Conservation (phyloP, 768 basidiomycete species). For the Leccinum barrowsii region DNA sequence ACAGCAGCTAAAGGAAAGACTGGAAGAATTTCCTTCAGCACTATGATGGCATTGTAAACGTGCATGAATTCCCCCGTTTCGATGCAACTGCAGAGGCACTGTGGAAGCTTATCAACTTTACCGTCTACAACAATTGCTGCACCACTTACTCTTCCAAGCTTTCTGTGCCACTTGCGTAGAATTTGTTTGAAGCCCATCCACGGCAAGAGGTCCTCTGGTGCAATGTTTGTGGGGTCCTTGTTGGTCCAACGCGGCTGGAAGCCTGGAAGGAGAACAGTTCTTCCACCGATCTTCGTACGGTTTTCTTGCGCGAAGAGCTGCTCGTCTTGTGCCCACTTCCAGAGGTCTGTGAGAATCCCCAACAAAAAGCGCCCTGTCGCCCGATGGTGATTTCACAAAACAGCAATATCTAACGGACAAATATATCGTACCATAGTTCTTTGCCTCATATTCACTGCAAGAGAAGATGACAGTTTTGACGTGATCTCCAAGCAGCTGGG, state of each 20-base stretch:
- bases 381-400: background rate
- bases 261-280: constrained; percentile 61
- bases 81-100: constrained; percentile 82
- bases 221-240: constrained; percentile 38
- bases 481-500: constrained; percentile 78
- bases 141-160: constrained; percentile 59
- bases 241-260: constrained; percentile 54
- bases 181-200: constrained; percentile 72
- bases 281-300: constrained; percentile 60
- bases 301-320: constrained; percentile 69
- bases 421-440: constrained; percentile 73
- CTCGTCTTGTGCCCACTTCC: constrained; percentile 79
- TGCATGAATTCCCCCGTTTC: constrained; percentile 93
- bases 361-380: constrained; percentile 78
- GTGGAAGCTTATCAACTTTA: constrained; percentile 3
- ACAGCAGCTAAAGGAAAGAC: constrained; percentile 78
- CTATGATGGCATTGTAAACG: constrained; percentile 93
- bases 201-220: constrained; percentile 52
- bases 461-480: constrained; percentile 84
- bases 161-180: constrained; percentile 81
- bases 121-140: background rate
- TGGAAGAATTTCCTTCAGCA: constrained; percentile 86
- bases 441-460: constrained; percentile 93
- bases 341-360: constrained; percentile 73
- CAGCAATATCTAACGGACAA: background rate